phyloP scores from a whole-genome alignment of 129 eudicot species.

The Lonicera japonica region DNA sequence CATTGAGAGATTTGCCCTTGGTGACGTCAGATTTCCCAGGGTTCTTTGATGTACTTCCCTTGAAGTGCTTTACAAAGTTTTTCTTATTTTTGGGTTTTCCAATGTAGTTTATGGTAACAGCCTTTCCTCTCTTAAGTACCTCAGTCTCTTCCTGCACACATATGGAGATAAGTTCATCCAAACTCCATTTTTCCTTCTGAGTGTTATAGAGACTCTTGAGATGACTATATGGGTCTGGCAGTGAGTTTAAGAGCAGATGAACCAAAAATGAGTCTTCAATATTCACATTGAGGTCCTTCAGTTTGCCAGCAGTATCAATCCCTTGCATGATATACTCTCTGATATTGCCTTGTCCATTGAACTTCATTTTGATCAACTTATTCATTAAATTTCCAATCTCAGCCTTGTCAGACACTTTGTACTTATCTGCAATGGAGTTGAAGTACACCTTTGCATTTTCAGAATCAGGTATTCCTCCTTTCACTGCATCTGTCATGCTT shows the following conservation, averaged over 20 bases:
- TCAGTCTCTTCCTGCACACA: background rate
- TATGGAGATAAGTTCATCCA: background rate
- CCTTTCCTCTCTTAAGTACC: no score
- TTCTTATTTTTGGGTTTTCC: no score
- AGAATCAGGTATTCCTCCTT: background rate
- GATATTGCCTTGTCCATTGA: background rate
- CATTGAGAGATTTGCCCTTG: no score
- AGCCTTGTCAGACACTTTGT: background rate
- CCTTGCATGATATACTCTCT: background rate
- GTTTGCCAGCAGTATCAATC: background rate
- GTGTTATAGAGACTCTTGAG: background rate
- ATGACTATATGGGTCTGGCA: background rate
- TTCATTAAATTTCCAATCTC: background rate
- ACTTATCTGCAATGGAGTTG: background rate
- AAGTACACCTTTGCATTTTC: background rate
- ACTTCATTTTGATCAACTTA: background rate
- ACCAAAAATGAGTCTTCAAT: background rate
- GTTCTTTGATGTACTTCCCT: no score
- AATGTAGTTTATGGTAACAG: no score
- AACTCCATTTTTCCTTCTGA: background rate
- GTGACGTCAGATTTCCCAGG: no score
- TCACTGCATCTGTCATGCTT: no score
- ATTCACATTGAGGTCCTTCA: background rate
- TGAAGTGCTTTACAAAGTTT: no score
- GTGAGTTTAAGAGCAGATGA: background rate